phyloP scores from a whole-genome alignment of 108 stramenopile genomes.

The Poteriospumella lacustris region DNA sequence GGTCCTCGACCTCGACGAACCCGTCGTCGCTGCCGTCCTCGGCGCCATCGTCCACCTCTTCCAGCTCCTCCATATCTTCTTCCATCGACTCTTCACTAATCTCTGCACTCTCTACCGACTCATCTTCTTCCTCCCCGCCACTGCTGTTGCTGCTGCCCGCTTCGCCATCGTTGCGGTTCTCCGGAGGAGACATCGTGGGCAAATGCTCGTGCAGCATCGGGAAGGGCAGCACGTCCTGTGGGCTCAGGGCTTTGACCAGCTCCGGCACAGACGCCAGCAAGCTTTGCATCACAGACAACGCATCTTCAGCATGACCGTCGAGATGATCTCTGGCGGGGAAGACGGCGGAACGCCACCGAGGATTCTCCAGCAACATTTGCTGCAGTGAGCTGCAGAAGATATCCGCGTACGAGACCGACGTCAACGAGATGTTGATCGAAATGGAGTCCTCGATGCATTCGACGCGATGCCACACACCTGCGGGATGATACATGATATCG shows the following conservation, averaged over 20 bases:
- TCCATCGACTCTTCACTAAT: not conserved
- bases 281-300: not conserved
- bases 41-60: not conserved
- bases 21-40: not conserved
- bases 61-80: not conserved
- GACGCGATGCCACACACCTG: slow-evolving; percentile 81
- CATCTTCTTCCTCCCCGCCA: not conserved
- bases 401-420: slow-evolving; percentile 71
- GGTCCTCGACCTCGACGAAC: not conserved
- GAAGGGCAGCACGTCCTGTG: not conserved
- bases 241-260: not conserved
- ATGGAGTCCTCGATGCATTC: slow-evolving; percentile 71
- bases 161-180: not conserved
- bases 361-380: slow-evolving; percentile 58
- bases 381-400: slow-evolving; percentile 63
- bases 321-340: too few relatives aligned
- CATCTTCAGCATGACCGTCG: not conserved
- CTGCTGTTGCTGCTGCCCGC: too few relatives aligned
- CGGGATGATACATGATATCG: slow-evolving; percentile 82
- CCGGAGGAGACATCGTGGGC: not conserved
- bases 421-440: slow-evolving; percentile 74
- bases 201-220: not conserved
- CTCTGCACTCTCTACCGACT: not conserved
- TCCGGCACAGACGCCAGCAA: not conserved
- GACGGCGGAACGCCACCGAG: not conserved